phyloP scores from a whole-genome alignment of 169 alveolate species.

The Plasmodium knowlesi region DNA sequence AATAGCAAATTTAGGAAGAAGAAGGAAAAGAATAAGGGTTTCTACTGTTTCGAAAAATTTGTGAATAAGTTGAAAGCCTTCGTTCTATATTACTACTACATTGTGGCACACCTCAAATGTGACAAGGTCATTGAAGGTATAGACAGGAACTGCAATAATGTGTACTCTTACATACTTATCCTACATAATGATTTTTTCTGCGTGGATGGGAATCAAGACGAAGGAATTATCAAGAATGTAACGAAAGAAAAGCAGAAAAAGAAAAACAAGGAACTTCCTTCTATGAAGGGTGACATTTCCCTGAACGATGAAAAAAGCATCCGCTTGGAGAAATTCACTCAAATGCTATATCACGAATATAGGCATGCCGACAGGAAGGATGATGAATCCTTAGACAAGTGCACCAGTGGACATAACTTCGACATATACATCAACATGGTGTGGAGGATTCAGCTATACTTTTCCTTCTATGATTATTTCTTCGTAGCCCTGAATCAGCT shows the following conservation, averaged over 20 bases:
- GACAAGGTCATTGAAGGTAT: slow-evolving; percentile 11
- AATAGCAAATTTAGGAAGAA: slow-evolving; percentile 40
- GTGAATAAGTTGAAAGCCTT: slow-evolving; percentile 31
- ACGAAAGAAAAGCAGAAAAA: neutral
- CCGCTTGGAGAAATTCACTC: neutral
- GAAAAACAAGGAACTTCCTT: neutral
- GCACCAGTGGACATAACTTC: slow-evolving; percentile 11
- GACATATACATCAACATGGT: slow-evolving; percentile 40
- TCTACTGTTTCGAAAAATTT: slow-evolving; percentile 37
- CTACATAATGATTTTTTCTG: slow-evolving; percentile 27
- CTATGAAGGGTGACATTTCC: neutral
- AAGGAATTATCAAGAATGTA: neutral
- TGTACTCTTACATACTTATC: slow-evolving; percentile 31
- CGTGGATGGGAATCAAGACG: neutral
- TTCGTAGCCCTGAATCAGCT: slow-evolving; percentile 35
- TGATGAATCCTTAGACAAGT: neutral
- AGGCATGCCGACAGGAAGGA: slow-evolving; percentile 28
- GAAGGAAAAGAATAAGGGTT: slow-evolving; percentile 69
- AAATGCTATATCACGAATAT: slow-evolving; percentile 48
- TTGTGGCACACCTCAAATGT: slow-evolving; percentile 12
- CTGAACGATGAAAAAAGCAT: neutral
- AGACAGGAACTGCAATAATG: slow-evolving; percentile 7
- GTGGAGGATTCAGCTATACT: slow-evolving; percentile 69
- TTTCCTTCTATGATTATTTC: slow-evolving; percentile 62
- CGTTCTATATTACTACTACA: slow-evolving; percentile 50